A percentile compares a stretch with the other conserved stretches of the same genome.
Evolutionary conservation across 2,329 filamentous ascomycete genomes (phyloP).

Genomic region (Ophiocordyceps unilateralis): DNA sequence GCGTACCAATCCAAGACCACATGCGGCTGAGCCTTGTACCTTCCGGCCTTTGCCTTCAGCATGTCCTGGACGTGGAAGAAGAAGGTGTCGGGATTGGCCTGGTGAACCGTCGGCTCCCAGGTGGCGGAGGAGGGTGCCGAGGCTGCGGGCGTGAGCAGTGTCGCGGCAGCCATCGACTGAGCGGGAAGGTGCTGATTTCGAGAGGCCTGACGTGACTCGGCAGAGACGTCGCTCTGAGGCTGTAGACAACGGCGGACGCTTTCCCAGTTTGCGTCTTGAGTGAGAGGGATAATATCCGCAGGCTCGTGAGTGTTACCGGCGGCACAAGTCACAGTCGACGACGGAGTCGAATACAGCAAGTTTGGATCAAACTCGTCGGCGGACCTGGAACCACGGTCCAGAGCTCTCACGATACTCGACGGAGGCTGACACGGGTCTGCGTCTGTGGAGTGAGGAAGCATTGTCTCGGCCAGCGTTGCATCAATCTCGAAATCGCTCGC

Average conservation of each 20-base stretch:
- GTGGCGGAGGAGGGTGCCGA: not conserved
- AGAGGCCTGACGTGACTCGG: too few species aligned
- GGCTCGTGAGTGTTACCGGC: too few species aligned
- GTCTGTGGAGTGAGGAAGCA: not conserved
- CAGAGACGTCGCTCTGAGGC: not conserved
- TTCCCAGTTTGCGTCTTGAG: conserved; percentile 24
- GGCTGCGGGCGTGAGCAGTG: not conserved
- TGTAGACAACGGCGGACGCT: conserved; percentile 6
- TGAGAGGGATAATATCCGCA: conserved; percentile 6
- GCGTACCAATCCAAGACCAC: conserved; percentile 46
- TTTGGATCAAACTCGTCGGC: conserved; percentile 17
- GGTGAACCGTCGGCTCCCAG: not conserved
- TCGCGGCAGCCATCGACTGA: too few species aligned
- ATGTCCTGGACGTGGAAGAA: conserved; percentile 50
- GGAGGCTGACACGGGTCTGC: conserved; percentile 5
- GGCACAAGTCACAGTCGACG: not conserved
- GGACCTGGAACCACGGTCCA: conserved; percentile 16
- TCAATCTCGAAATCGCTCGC: too few species aligned
- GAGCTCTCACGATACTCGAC: conserved; percentile 15
- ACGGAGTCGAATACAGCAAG: conserved; percentile 17
- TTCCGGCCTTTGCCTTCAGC: conserved; percentile 23
- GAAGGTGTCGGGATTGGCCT: conserved; percentile 15
- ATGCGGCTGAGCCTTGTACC: conserved; percentile 15
- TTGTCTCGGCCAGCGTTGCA: too few species aligned
- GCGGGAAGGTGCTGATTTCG: too few species aligned